Conservation (phyloP, 2,329 filamentous ascomycete species). For the Lasiodiplodia sp. region DNA sequence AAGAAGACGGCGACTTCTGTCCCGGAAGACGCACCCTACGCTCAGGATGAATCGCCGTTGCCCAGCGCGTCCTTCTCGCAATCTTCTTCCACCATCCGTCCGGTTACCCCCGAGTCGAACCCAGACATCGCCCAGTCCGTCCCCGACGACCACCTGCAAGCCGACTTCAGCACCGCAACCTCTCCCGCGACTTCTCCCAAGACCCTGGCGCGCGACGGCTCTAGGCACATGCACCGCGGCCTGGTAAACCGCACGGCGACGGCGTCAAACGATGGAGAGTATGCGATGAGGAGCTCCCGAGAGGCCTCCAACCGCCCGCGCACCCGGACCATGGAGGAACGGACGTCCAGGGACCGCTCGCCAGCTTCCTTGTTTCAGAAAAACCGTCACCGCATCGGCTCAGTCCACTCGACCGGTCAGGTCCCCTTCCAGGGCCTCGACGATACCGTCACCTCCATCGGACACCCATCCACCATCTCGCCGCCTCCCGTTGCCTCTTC, state of each 20-base stretch:
- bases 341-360: slow-evolving; percentile 48
- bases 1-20: slow-evolving; percentile 26
- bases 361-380: slow-evolving; percentile 53
- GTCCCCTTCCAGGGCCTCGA: slow-evolving; percentile 57
- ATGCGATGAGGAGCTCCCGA: slow-evolving; percentile 39
- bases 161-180: slow-evolving; percentile 31
- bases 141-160: slow-evolving; percentile 36
- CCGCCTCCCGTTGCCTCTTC: slow-evolving; percentile 39
- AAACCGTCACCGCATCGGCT: slow-evolving; percentile 71
- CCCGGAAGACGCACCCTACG: slow-evolving; percentile 21
- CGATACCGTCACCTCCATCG: slow-evolving; percentile 51
- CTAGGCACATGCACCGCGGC: slow-evolving; percentile 24
- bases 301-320: slow-evolving; percentile 63
- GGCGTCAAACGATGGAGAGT: slow-evolving; percentile 44
- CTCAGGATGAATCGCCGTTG: slow-evolving; percentile 23
- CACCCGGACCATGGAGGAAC: slow-evolving; percentile 60
- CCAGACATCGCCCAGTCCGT: slow-evolving; percentile 38
- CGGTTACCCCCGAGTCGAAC: slow-evolving; percentile 69
- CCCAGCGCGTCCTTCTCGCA: slow-evolving; percentile 27
- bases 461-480: slow-evolving; percentile 50
- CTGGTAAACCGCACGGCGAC: slow-evolving; percentile 42
- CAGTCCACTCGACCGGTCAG: slow-evolving; percentile 70
- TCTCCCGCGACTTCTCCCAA: slow-evolving; percentile 30
- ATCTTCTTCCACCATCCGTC: slow-evolving; percentile 62
- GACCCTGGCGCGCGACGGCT: slow-evolving; percentile 22